These are phyloP conservation scores for Salinomyces thailandicus DNA, from an alignment of 2,329 filamentous ascomycete genomes.

Conservation along the genomic window DNA sequence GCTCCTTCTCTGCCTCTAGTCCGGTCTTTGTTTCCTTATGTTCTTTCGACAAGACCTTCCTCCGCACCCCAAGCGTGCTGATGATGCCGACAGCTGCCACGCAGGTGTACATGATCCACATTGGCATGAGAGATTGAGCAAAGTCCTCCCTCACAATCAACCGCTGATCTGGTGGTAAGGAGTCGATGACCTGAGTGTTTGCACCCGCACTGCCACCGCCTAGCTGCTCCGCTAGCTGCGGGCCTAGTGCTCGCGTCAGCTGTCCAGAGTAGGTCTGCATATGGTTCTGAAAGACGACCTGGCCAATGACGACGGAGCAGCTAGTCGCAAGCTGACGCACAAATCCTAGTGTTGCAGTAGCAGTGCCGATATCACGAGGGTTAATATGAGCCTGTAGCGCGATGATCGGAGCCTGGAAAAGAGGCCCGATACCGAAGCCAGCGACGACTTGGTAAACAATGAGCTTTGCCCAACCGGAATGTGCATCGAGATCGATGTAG, in stretches of 20 bases:
- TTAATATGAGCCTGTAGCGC: constrained; percentile 55
- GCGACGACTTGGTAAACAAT: constrained; percentile 50
- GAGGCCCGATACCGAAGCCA: constrained; percentile 54
- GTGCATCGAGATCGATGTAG: constrained; percentile 28
- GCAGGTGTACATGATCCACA: constrained; percentile 41
- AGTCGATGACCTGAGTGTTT: constrained; percentile 48
- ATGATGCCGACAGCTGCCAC: constrained; percentile 32
- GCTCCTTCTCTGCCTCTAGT: constrained; percentile 33
- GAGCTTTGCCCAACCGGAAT: constrained; percentile 28
- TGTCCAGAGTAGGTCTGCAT: constrained; percentile 48
- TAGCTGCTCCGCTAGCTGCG: constrained; percentile 41
- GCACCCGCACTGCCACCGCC: constrained; percentile 52
- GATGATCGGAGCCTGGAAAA: constrained; percentile 59
- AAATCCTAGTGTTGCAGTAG: constrained; percentile 57
- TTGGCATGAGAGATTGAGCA: constrained; percentile 33
- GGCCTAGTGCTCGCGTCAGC: constrained; percentile 43
- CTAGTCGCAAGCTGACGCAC: constrained; percentile 58
- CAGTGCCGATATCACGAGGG: constrained; percentile 55
- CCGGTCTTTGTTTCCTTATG: constrained; percentile 42
- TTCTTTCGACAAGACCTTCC: constrained; percentile 32
- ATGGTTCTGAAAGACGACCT: constrained; percentile 68
- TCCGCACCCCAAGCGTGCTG: constrained; percentile 31
- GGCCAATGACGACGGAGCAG: constrained; percentile 60
- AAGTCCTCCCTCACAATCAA: constrained; percentile 33
- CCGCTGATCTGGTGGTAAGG: constrained; percentile 39